Evolutionary conservation across 768 basidiomycete species (phyloP), one percentile per base, ranked within the genome.

Genomic region (Kwoniella shandongensis): DNA sequence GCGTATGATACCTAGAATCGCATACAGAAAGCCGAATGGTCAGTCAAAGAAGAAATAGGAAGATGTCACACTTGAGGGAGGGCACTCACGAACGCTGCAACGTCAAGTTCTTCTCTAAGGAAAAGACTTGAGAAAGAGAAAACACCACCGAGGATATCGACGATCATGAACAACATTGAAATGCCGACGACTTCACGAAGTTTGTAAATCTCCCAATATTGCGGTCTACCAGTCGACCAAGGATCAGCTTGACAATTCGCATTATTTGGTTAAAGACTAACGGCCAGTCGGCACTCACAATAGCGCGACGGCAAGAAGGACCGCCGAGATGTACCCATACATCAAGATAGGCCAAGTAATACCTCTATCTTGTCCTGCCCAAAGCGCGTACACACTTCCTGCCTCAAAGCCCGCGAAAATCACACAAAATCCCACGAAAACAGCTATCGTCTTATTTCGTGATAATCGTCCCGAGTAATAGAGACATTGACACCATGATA

Each of bases 131-230:
- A 78, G 59, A 83, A 80, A 52, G 83, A 86, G 76, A 88, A 88
- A 1, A 89, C 74, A 4, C 83, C 86, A 27, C 88, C 89, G 8
- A 84, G 69, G 51, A 85, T 79, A 67, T 91, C 89, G 48, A 90
- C 79, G 8, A 76, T 62, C 78, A 90, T 85, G 77, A 90, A 89
- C 6, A 79, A 40, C 41, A 87, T 77, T 0, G 85, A 87, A 49
- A 91, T 83, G 7, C 89, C 88, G 27, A 72, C 56, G 44, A 76
- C 76, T 56, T 77, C 69, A 61, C 79, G 79, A 65, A 80, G 79
- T 59, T 82, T 81, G 76, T 81, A 86, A 42, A 91, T 89, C 69
- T 89, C 87, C 72, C 81, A 84, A 66, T 86, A 90, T 72, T 91
- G 88, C 0, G 89, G 83, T 1, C 67, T 69, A 45, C 80, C 79